A percentile compares a stretch with the other conserved stretches of the same genome.
Evolutionary conservation across 495 filamentous ascomycete species (phyloP).

Genomic region (Letharia lupina): DNA sequence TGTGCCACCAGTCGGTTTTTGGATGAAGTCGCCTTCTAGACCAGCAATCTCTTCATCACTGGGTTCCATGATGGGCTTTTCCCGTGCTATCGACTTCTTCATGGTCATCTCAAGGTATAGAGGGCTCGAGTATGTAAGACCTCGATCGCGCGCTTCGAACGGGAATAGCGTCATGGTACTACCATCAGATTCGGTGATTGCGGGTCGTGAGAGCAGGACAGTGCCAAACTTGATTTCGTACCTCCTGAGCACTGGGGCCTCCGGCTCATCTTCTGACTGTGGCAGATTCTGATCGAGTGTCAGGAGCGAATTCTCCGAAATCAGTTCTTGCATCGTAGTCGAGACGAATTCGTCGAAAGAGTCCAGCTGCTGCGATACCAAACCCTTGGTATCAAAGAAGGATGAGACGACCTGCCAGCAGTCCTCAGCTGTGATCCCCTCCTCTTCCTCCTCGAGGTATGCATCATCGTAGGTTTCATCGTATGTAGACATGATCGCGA

Average conservation of each 20-base stretch:
- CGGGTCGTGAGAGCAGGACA: slow-evolving; percentile 72
- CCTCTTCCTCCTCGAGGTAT: slow-evolving; percentile 55
- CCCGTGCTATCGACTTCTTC: slow-evolving; percentile 69
- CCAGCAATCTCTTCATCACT: slow-evolving; percentile 40
- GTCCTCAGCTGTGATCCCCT: slow-evolving; percentile 80
- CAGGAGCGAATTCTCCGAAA: slow-evolving; percentile 79
- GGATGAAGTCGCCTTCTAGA: slow-evolving; percentile 34
- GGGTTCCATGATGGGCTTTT: slow-evolving; percentile 50
- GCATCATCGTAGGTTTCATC: slow-evolving; percentile 45
- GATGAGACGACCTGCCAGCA: slow-evolving; percentile 95
- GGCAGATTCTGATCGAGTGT: slow-evolving; percentile 83
- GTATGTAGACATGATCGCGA: slow-evolving; percentile 43
- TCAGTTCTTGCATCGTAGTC: slow-evolving; percentile 84
- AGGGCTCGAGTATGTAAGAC: slow-evolving; percentile 88
- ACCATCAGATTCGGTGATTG: slow-evolving; percentile 87
- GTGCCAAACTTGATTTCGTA: slow-evolving; percentile 91
- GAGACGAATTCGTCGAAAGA: slow-evolving; percentile 96
- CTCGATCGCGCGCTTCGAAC: slow-evolving; percentile 87
- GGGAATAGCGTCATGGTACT: slow-evolving; percentile 72
- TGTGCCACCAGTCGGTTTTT: slow-evolving; percentile 38
- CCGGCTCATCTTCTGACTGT: slow-evolving; percentile 53
- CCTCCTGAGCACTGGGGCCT: slow-evolving; percentile 71
- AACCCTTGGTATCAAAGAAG: slow-evolving; percentile 90
- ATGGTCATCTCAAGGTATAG: slow-evolving; percentile 80
- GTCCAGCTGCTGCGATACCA: slow-evolving; percentile 95